phyloP scores from a whole-genome alignment of 140 eudicot species.

The Stevia rebaudiana region DNA sequence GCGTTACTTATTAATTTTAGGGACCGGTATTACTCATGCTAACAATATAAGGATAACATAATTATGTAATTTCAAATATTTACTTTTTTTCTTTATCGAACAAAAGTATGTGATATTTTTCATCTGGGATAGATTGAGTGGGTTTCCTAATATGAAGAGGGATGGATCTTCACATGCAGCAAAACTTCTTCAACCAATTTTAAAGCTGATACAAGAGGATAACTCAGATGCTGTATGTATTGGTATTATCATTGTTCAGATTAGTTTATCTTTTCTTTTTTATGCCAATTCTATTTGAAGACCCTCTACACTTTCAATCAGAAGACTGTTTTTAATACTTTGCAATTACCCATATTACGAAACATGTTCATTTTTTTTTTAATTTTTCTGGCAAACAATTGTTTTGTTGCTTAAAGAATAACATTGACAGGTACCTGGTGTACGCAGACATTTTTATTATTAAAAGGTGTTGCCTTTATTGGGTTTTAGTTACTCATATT shows the following conservation, averaged over 20 bases:
- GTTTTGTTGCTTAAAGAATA: conserved; percentile 2
- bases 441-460: background rate
- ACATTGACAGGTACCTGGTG: background rate
- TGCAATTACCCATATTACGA: background rate
- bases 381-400: background rate
- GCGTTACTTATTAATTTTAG: background rate
- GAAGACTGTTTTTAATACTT: background rate
- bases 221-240: conserved; percentile 53
- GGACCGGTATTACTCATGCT: background rate
- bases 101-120: background rate
- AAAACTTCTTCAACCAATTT: conserved; percentile 55
- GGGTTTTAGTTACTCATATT: background rate
- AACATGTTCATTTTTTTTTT: background rate
- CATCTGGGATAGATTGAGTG: conserved; percentile 48
- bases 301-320: background rate
- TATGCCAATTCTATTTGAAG: conserved; percentile 1
- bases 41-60: background rate
- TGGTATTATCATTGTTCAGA: conserved; percentile 29
- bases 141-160: conserved; percentile 68
- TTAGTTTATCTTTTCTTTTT: background rate
- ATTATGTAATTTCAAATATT: background rate
- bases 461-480: conserved; percentile 3
- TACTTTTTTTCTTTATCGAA: background rate
- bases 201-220: conserved; percentile 67
- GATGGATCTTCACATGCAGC: conserved; percentile 76